Evolutionary conservation across 1,284 basidiomycete species (phyloP), one percentile per base, ranked within the genome.

Genomic region (Ustilago tritici): DNA sequence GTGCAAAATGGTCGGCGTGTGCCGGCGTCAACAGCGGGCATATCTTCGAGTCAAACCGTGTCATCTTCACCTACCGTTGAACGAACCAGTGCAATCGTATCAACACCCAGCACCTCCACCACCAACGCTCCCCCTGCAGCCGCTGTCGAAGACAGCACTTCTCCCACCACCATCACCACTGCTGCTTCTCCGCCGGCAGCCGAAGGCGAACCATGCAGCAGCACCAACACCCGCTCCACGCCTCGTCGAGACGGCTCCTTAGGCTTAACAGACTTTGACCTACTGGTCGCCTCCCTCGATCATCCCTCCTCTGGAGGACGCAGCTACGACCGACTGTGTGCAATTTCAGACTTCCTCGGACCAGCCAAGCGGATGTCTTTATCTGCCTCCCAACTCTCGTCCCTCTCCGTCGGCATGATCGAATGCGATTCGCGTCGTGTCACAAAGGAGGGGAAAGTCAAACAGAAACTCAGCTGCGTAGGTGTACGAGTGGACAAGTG

Each of bases 401-500:
- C 62, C 63, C 88, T 91, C 34, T 88, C 91, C 56, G 87, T 90
- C 31, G 93, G 90, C 7, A 87, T 87, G 54, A 89, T 95, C 75
- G 90, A 91, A 76, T 87, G 93, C 34, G 88, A 91, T 78, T 89
- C 91, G 12, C 89, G 91, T 47, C 89, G 93, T 17, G 89, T 90
- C 31, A 91, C 90, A 56, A 88, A 89, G 72, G 90, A 92, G 74
- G 93, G 93, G 11, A 91, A 92, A 60, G 89, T 92, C 64, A 94
- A 93, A 87, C 86, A 93, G 66, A 95, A 94, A 87, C 86, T 94
- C 56, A 88, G 89, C 23, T 87, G 94, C 35, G 87, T 92, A n/a
- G 93, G 92, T 31, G 88, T 90, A 11, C 84, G 89, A 2, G 93
- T 95, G 34, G 91, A 93, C 75, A 91, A 91, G 79, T 95, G 94